Percentiles rank a stretch among this genome's conserved stretches.
phyloP scores from a whole-genome alignment of 2,329 filamentous ascomycete species.

The Plectosphaerella sp. region DNA sequence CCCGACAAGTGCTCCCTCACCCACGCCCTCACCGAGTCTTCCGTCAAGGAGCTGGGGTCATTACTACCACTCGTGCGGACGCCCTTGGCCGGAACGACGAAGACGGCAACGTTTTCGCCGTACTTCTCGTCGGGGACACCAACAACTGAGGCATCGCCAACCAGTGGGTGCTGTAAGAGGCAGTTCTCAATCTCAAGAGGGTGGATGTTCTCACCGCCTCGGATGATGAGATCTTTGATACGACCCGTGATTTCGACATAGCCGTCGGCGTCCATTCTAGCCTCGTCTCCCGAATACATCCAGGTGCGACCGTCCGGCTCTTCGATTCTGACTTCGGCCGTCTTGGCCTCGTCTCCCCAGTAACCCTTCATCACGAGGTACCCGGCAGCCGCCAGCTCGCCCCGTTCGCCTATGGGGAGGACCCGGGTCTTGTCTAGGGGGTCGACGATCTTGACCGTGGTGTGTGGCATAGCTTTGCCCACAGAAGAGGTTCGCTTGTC shows the following conservation, averaged over 20 bases:
- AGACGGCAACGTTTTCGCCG: constrained; percentile 83
- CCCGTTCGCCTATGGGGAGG: constrained; percentile 61
- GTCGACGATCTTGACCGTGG: constrained; percentile 70
- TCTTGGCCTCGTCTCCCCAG: constrained; percentile 69
- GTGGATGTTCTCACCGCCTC: constrained; percentile 93
- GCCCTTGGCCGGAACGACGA: constrained; percentile 55
- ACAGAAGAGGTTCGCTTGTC: constrained; percentile 71
- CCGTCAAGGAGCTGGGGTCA: constrained; percentile 33
- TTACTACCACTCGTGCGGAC: constrained; percentile 15
- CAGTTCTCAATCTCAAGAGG: constrained; percentile 90
- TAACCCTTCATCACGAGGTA: constrained; percentile 92
- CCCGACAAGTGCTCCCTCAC: constrained; percentile 63
- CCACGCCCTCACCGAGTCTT: constrained; percentile 64
- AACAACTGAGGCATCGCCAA: constrained; percentile 77
- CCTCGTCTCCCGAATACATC: constrained; percentile 95
- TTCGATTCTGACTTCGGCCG: constrained; percentile 56
- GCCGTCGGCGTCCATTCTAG: constrained; percentile 74
- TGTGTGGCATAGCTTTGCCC: constrained; percentile 80
- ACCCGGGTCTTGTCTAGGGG: constrained; percentile 53
- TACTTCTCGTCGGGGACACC: constrained; percentile 78
- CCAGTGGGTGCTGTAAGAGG: constrained; percentile 64
- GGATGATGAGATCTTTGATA: constrained; percentile 94
- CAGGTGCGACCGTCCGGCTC: constrained; percentile 57
- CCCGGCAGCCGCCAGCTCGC: constrained; percentile 78
- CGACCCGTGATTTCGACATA: constrained; percentile 86